A percentile compares a stretch with the other conserved stretches of the same genome.
Conservation (phyloP, 2,329 filamentous ascomycete species). For the Endothia cerciana region DNA sequence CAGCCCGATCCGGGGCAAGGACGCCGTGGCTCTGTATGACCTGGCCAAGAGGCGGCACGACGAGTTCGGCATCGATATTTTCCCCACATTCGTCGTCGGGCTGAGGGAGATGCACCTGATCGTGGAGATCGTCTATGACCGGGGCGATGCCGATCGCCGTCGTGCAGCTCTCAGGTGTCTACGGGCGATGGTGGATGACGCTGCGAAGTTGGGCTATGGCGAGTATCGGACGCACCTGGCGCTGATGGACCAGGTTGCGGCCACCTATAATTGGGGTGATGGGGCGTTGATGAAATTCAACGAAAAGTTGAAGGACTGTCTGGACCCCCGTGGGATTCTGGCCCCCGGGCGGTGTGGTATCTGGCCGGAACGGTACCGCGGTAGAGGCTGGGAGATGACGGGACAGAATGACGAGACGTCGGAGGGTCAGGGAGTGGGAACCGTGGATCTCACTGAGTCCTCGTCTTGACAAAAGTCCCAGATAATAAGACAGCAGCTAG, state of each 20-base stretch:
- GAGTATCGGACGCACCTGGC: slow-evolving; percentile 47
- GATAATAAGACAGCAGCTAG: neutral
- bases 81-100: slow-evolving; percentile 39
- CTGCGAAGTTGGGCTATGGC: slow-evolving; percentile 41
- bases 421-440: slow-evolving; percentile 39
- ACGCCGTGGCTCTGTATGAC: slow-evolving; percentile 41
- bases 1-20: slow-evolving; percentile 39
- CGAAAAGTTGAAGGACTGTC: slow-evolving; percentile 43
- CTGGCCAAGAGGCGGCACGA: slow-evolving; percentile 36
- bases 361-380: slow-evolving; percentile 42
- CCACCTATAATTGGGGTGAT: slow-evolving; percentile 45
- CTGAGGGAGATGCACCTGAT: slow-evolving; percentile 52
- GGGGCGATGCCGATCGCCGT: slow-evolving; percentile 38
- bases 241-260: slow-evolving; percentile 45
- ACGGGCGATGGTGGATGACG: slow-evolving; percentile 40
- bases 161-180: slow-evolving; percentile 38
- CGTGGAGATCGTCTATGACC: slow-evolving; percentile 48
- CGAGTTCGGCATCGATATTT: slow-evolving; percentile 38
- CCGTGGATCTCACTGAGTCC: slow-evolving; percentile 2
- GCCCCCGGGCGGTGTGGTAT: slow-evolving; percentile 51
- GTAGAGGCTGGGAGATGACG: slow-evolving; percentile 43
- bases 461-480: neutral
- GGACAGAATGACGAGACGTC: slow-evolving; percentile 36
- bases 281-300: slow-evolving; percentile 43
- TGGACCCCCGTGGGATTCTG: slow-evolving; percentile 50